Conservation (phyloP, 148 eudicot genomes). For the Diospyros lotus region DNA sequence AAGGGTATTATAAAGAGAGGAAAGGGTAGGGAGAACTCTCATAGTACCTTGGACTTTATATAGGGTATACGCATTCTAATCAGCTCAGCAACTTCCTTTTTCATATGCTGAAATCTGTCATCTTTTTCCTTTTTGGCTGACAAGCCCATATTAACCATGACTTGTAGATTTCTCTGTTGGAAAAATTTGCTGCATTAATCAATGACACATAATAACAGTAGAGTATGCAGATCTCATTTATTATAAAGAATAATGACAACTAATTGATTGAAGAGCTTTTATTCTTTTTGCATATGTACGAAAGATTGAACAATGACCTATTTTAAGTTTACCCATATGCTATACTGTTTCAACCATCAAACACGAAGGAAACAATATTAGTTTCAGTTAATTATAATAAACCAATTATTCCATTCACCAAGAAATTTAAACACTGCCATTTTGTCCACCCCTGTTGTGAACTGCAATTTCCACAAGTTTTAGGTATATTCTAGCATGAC, state of each 20-base stretch:
- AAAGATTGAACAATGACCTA: no score
- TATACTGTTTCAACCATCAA: no score
- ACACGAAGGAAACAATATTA: not conserved
- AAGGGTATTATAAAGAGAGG: not conserved
- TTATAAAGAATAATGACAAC: not conserved
- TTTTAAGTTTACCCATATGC: no score
- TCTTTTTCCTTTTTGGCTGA: slow-evolving; percentile 75
- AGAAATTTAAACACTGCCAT: not conserved
- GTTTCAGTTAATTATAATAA: not conserved
- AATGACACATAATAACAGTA: not conserved
- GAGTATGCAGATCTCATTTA: not conserved
- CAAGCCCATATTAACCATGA: slow-evolving; percentile 55
- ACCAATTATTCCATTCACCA: not conserved
- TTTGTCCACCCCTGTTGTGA: not conserved
- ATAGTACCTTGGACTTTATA: slow-evolving; percentile 48
- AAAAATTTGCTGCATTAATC: slow-evolving; percentile 11
- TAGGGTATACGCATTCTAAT: slow-evolving; percentile 42
- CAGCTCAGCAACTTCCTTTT: slow-evolving; percentile 72
- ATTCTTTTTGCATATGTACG: no score
- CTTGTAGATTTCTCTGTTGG: slow-evolving; percentile 60
- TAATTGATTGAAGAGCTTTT: no score
- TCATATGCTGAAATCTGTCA: slow-evolving; percentile 55
- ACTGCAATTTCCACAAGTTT: not conserved
- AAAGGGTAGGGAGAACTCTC: not conserved
- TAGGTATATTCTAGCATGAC: not conserved